Conservation (phyloP, 2,329 filamentous ascomycete species). For the Cercospora brassicicola region DNA sequence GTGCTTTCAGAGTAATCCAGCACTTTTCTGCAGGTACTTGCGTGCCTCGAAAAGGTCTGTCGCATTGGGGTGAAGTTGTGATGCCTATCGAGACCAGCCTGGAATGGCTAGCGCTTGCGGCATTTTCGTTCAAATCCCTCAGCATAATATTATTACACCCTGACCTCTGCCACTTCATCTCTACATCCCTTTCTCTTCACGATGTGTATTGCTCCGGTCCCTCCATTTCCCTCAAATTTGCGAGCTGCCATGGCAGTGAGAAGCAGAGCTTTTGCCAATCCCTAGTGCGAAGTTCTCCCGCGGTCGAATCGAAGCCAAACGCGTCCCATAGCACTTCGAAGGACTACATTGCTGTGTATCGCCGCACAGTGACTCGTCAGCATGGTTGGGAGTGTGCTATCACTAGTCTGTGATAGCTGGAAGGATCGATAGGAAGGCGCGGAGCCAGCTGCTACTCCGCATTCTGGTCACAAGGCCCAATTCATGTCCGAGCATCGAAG, state of each 20-base stretch:
- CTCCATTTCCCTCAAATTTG: neutral
- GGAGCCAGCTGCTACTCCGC: neutral
- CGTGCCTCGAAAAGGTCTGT: neutral
- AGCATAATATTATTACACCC: neutral
- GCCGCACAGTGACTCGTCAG: neutral
- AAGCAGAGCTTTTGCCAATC: neutral
- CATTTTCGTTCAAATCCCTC: constrained; percentile 8
- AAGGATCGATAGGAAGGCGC: neutral
- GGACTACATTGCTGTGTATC: neutral
- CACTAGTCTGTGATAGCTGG: neutral
- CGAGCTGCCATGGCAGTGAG: neutral
- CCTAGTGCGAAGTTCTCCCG: neutral
- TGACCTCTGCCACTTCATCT: neutral
- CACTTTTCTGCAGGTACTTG: neutral
- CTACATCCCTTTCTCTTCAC: neutral
- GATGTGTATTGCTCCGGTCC: neutral
- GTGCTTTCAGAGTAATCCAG: neutral
- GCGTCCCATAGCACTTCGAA: neutral
- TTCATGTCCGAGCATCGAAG: neutral
- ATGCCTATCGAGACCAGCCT: neutral
- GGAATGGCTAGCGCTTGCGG: constrained; percentile 8
- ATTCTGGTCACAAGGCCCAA: neutral
- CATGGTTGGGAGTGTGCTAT: neutral
- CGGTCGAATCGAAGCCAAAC: neutral
- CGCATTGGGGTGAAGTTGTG: neutral